Percentiles rank a stretch among this genome's conserved stretches.
Evolutionary conservation across 192 early-diverging fungal genomes (phyloP).

Genomic region (Backusella liffmaniae): DNA sequence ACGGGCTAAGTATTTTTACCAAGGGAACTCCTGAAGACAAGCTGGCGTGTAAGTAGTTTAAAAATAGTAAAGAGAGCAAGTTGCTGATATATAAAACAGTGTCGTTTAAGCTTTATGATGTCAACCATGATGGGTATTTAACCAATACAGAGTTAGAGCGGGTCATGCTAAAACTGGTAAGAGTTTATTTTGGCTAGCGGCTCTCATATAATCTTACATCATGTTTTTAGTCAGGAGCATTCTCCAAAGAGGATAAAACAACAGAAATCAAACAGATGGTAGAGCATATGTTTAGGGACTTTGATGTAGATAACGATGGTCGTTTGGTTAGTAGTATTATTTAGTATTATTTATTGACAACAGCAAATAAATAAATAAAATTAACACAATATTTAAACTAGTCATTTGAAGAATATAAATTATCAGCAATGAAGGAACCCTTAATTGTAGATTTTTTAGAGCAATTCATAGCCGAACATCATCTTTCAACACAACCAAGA

Average conservation of each 20-base stretch:
- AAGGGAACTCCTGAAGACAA: conserved; percentile 73
- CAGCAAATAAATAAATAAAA: neutral
- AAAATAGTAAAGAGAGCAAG: neutral
- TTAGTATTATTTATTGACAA: neutral
- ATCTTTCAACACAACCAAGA: conserved; percentile 27
- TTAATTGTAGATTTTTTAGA: conserved; percentile 75
- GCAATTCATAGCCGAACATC: conserved; percentile 66
- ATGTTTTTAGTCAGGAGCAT: conserved; percentile 29
- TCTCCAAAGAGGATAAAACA: conserved; percentile 67
- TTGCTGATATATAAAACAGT: conserved; percentile 42
- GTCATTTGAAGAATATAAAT: conserved; percentile 74
- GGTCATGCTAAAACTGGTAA: conserved; percentile 76
- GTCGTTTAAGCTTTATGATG: conserved; percentile 78
- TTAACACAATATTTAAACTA: conserved; percentile 13
- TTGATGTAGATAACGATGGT: conserved; percentile 80
- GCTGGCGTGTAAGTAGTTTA: conserved; percentile 17
- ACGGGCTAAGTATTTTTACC: conserved; percentile 70
- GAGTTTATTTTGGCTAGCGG: neutral
- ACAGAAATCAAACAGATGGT: conserved; percentile 63
- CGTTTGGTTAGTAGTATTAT: conserved; percentile 52
- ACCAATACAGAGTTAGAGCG: conserved; percentile 69
- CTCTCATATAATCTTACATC: neutral
- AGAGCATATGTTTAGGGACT: conserved; percentile 71
- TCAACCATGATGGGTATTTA: conserved; percentile 73
- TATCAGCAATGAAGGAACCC: conserved; percentile 78